These are phyloP conservation scores for Ascochyta viciae-villosae DNA, from an alignment of 2,329 filamentous ascomycete genomes.

Conservation along the genomic window DNA sequence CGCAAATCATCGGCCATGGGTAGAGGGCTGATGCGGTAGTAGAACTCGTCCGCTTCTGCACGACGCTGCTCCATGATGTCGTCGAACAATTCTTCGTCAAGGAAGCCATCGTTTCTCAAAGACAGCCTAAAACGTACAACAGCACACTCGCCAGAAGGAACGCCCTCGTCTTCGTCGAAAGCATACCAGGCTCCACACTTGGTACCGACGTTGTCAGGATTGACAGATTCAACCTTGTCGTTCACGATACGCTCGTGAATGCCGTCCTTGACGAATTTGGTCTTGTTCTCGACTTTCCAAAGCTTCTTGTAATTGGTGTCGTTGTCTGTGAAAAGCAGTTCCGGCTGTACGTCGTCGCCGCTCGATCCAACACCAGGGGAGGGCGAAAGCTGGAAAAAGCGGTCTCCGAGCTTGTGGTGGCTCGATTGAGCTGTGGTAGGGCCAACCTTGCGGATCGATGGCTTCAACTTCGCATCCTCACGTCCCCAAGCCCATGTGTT, in stretches of 20 bases:
- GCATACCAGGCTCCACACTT: conserved; percentile 92
- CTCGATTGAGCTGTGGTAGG: conserved; percentile 76
- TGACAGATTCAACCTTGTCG: conserved; percentile 79
- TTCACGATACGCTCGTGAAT: conserved; percentile 90
- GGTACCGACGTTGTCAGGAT: conserved; percentile 80
- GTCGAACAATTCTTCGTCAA: conserved; percentile 93
- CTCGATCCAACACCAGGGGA: conserved; percentile 83
- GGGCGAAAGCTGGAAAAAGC: conserved; percentile 84
- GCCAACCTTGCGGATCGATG: conserved; percentile 71
- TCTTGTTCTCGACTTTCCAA: conserved; percentile 76
- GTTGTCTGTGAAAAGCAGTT: conserved; percentile 92
- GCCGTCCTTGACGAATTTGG: conserved; percentile 90
- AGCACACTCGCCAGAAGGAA: conserved; percentile 88
- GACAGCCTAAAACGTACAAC: conserved; percentile 93
- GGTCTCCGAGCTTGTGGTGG: conserved; percentile 80
- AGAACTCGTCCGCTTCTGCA: conserved; percentile 95
- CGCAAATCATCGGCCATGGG: conserved; percentile 93
- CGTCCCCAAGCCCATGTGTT: conserved; percentile 97
- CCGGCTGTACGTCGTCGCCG: conserved; percentile 82
- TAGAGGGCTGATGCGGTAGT: conserved; percentile 88
- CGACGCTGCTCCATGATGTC: conserved; percentile 85
- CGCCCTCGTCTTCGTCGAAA: conserved; percentile 88
- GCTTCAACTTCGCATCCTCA: conserved; percentile 77
- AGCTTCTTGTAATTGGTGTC: conserved; percentile 85
- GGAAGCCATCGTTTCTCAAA: conserved; percentile 74